Conservation (phyloP, 75 land plant species). For the Ceratopteris richardii region DNA sequence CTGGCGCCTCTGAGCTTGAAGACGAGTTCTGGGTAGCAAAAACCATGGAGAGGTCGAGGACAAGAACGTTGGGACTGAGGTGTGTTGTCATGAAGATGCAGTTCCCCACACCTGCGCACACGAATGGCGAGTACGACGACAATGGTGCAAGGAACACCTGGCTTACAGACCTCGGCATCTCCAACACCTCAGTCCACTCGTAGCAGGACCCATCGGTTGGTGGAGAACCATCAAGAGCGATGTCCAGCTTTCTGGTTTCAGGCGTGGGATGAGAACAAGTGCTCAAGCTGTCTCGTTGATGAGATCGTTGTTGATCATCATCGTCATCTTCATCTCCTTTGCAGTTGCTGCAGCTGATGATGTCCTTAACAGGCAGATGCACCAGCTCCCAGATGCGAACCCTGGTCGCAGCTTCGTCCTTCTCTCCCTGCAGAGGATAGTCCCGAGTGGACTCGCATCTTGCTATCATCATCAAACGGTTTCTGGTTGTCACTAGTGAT, state of each 20-base stretch:
- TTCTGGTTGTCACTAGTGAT: constrained; percentile 21
- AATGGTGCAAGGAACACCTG: constrained; percentile 7
- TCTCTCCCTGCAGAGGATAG: not conserved
- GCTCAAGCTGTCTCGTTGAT: too few species aligned
- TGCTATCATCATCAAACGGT: constrained; percentile 30
- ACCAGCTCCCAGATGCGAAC: not conserved
- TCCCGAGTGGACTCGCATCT: not conserved
- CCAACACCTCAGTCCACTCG: constrained; percentile 12
- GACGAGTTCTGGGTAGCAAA: too few species aligned
- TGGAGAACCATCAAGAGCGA: not conserved
- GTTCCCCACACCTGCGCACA: constrained; percentile 16
- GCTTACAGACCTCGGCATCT: constrained; percentile 11
- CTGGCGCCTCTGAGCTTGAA: too few species aligned
- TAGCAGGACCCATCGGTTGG: too few species aligned
- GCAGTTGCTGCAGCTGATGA: not conserved
- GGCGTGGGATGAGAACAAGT: too few species aligned
- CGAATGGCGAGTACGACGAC: constrained; percentile 16
- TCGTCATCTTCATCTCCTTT: constrained; percentile 10
- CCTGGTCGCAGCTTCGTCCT: not conserved
- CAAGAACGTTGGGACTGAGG: constrained; percentile 13
- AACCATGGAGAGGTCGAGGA: constrained; percentile 7
- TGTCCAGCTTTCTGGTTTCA: not conserved
- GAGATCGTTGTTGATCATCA: not conserved
- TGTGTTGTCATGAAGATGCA: constrained; percentile 20
- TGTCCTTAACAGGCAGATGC: not conserved